Percentiles rank a stretch among this genome's conserved stretches.
Conservation (phyloP, 1,284 basidiomycete species). For the Abortiporus biennis region DNA sequence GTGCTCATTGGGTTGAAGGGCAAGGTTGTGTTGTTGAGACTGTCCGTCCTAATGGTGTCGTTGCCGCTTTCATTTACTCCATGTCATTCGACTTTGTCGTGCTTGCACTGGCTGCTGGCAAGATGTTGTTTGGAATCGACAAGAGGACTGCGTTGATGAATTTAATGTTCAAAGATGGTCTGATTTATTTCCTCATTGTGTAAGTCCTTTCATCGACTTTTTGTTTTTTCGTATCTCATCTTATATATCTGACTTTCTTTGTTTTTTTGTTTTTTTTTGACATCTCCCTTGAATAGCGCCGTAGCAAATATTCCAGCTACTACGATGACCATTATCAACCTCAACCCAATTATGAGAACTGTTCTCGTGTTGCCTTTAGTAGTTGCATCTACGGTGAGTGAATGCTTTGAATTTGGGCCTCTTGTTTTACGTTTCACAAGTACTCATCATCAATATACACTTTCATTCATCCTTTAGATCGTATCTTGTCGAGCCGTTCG, state of each 20-base stretch:
- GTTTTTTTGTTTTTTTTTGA: no score
- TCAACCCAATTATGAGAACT: constrained; percentile 27
- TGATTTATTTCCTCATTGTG: constrained; percentile 65
- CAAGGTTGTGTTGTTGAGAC: constrained; percentile 1
- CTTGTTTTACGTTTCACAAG: neutral
- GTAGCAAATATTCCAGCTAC: constrained; percentile 24
- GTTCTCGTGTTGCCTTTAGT: constrained; percentile 28
- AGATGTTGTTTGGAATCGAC: neutral
- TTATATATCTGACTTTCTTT: no score
- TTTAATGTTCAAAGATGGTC: constrained; percentile 57
- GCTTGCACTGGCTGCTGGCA: neutral
- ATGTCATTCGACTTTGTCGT: constrained; percentile 1
- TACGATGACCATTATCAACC: constrained; percentile 24
- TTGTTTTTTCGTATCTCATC: constrained; percentile 4
- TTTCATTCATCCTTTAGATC: constrained; percentile 11
- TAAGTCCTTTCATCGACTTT: constrained; percentile 10
- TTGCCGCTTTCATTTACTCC: neutral
- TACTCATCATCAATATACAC: no score
- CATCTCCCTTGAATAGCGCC: no score
- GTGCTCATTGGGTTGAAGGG: neutral
- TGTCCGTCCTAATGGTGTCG: neutral
- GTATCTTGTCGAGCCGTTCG: constrained; percentile 67
- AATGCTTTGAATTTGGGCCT: neutral
- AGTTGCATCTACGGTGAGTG: constrained; percentile 23
- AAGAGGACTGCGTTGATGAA: constrained; percentile 36